A percentile compares a stretch with the other conserved stretches of the same genome.
These are phyloP conservation scores for Macadamia tetraphylla DNA, from an alignment of 164 flowering plant species.

Conservation along the genomic window DNA sequence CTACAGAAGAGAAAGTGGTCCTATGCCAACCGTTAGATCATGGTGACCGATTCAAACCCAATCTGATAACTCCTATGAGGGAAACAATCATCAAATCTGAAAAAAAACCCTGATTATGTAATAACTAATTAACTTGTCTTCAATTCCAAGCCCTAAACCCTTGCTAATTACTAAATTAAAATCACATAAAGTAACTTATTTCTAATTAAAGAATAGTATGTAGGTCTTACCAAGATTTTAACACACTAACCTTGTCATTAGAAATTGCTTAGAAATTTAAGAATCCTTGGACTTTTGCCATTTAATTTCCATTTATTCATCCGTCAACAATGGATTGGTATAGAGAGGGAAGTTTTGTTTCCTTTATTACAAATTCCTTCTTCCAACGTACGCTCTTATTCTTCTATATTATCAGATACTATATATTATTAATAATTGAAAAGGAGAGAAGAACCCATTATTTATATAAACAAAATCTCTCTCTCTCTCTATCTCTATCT, in stretches of 20 bases:
- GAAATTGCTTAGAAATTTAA: background rate
- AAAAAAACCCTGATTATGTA: no score
- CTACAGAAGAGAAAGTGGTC: no score
- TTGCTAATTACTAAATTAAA: no score
- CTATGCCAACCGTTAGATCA: no score
- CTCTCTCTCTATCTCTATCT: background rate
- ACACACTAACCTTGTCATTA: background rate
- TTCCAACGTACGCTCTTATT: constrained; percentile 7
- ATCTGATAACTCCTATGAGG: no score
- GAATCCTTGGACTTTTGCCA: background rate
- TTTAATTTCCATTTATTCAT: background rate
- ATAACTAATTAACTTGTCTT: no score
- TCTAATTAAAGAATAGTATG: no score
- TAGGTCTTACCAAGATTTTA: background rate
- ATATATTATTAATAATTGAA: background rate
- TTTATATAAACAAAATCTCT: background rate
- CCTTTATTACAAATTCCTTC: background rate
- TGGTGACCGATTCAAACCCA: no score
- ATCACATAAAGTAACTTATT: background rate
- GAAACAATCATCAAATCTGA: no score
- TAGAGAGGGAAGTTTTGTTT: background rate
- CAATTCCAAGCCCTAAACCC: background rate
- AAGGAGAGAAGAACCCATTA: background rate
- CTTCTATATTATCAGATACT: background rate
- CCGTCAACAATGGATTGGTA: constrained; percentile 2